phyloP scores from a whole-genome alignment of 2,329 filamentous ascomycete species.

The Fragosphaeria purpurea region DNA sequence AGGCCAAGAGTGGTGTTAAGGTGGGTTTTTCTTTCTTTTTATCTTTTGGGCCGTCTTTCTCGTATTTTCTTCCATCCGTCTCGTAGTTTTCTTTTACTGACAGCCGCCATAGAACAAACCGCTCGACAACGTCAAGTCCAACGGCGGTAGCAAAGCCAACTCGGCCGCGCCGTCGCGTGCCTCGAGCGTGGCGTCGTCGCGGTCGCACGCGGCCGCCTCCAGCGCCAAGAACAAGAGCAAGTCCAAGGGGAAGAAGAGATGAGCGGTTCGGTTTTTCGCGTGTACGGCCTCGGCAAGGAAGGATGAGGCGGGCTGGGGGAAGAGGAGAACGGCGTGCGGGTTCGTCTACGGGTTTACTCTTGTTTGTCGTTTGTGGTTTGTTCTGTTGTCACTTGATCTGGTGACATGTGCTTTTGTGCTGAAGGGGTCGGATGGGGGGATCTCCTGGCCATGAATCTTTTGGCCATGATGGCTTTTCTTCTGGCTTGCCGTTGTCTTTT shows the following conservation, averaged over 20 bases:
- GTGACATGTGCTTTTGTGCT: too few species aligned
- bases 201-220: slow-evolving; percentile 36
- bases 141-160: slow-evolving; percentile 54
- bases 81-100: not conserved
- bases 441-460: too few species aligned
- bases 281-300: too few species aligned
- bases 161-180: slow-evolving; percentile 74
- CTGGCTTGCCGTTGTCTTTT: too few species aligned
- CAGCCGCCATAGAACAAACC: slow-evolving; percentile 66
- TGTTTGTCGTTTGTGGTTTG: too few species aligned
- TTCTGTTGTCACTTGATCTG: too few species aligned
- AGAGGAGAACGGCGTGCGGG: too few species aligned
- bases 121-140: slow-evolving; percentile 74
- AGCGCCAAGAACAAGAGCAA: slow-evolving; percentile 20
- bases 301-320: too few species aligned
- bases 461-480: too few species aligned
- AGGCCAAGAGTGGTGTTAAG: slow-evolving; percentile 80
- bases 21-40: slow-evolving; percentile 36
- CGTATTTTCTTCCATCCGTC: too few species aligned
- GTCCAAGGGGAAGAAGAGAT: slow-evolving; percentile 13
- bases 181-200: slow-evolving; percentile 74
- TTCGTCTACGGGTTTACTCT: not conserved
- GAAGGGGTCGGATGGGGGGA: too few species aligned
- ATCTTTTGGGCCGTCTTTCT: not conserved
- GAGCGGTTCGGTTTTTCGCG: not conserved